Percentiles rank a stretch among this genome's conserved stretches.
Evolutionary conservation across 1,139 yeast species (phyloP).

Genomic region (Yamadazyma epiphylla): DNA sequence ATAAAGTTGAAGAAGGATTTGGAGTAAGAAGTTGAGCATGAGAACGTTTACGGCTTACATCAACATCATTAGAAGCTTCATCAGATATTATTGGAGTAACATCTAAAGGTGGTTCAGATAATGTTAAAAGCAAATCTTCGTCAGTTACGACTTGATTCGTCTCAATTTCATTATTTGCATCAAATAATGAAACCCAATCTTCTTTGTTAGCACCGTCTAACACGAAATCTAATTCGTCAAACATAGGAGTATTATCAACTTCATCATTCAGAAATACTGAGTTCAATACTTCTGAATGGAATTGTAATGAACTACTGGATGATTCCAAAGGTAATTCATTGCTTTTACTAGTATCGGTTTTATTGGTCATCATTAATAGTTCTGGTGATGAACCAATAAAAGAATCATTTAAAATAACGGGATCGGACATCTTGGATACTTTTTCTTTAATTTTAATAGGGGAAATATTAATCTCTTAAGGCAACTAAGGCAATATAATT

Average conservation of each 20-base stretch:
- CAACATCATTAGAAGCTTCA: constrained; percentile 9
- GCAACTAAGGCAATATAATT: not conserved
- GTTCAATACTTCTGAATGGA: constrained; percentile 58
- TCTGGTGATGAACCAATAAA: constrained; percentile 21
- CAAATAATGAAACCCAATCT: constrained; percentile 66
- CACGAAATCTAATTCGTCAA: constrained; percentile 50
- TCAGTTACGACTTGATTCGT: constrained; percentile 24
- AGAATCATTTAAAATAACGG: constrained; percentile 23
- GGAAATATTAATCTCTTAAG: too few relatives aligned
- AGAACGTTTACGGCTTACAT: constrained; percentile 7
- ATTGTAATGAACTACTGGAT: constrained; percentile 41
- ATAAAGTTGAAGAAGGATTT: constrained; percentile 28
- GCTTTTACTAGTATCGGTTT: constrained; percentile 8
- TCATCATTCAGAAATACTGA: constrained; percentile 55
- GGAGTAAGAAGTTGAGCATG: constrained; percentile 29
- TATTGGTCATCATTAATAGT: constrained; percentile 5
- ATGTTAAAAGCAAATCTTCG: constrained; percentile 13
- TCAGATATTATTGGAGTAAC: constrained; percentile 1
- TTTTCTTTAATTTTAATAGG: too few relatives aligned
- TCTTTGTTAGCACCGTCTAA: constrained; percentile 46
- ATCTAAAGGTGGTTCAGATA: constrained; percentile 6
- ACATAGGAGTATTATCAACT: constrained; percentile 58
- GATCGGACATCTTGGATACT: constrained; percentile 6
- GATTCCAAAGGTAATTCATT: constrained; percentile 1
- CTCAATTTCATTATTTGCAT: constrained; percentile 29